Conservation (phyloP, 805 yeast species). For the Kazachstania kunashirensis region DNA sequence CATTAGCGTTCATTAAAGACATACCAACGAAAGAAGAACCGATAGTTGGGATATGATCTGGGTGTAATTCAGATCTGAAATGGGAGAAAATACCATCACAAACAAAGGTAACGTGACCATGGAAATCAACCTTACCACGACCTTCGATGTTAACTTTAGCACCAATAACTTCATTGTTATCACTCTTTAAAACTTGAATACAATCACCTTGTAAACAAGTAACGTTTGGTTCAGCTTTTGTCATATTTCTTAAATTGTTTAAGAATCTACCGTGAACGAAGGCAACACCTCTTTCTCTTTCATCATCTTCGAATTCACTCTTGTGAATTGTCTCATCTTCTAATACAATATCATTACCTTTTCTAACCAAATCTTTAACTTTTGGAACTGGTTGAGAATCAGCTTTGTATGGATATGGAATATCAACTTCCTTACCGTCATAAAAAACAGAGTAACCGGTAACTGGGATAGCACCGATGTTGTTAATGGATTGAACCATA, state of each 20-base stretch:
- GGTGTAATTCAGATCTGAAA: conserved; percentile 65
- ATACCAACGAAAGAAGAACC: conserved; percentile 85
- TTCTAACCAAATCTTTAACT: conserved; percentile 45
- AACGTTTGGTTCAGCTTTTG: conserved; percentile 59
- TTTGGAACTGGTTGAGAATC: conserved; percentile 37
- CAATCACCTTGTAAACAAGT: conserved; percentile 78
- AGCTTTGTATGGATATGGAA: conserved; percentile 66
- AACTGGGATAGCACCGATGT: conserved; percentile 58
- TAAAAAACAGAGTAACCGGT: conserved; percentile 75
- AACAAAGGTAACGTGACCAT: conserved; percentile 58
- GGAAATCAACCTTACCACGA: conserved; percentile 36
- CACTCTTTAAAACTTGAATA: conserved; percentile 50
- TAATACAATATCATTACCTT: conserved; percentile 46
- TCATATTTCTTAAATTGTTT: conserved; percentile 63
- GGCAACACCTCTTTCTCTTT: conserved; percentile 61
- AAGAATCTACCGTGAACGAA: conserved; percentile 91
- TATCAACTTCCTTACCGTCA: conserved; percentile 43
- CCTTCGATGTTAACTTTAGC: conserved; percentile 49
- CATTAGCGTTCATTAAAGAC: conserved; percentile 58
- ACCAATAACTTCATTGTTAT: conserved; percentile 53
- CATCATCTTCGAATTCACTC: conserved; percentile 49
- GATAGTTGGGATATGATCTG: conserved; percentile 53
- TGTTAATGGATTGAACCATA: conserved; percentile 48
- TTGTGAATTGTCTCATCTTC: conserved; percentile 42
- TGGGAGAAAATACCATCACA: conserved; percentile 94